A percentile compares a stretch with the other conserved stretches of the same genome.
These are phyloP conservation scores for Pochonia chlamydosporia DNA, from an alignment of 2,329 filamentous ascomycete genomes.

Conservation along the genomic window DNA sequence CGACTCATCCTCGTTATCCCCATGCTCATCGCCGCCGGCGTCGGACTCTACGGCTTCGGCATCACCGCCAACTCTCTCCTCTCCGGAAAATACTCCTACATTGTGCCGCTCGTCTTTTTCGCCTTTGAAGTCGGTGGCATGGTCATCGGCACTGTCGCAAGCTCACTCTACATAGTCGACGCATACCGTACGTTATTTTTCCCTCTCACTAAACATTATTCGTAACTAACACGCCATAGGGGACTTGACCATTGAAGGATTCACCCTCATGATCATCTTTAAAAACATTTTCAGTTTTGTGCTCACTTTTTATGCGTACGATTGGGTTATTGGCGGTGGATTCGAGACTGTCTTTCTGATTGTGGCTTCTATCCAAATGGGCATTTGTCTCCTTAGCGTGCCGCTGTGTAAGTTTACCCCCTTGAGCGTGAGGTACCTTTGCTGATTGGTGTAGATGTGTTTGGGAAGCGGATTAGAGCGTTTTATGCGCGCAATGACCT, in stretches of 20 bases:
- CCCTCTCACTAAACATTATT: too few relatives aligned
- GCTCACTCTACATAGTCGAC: constrained; percentile 84
- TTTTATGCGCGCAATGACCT: constrained; percentile 74
- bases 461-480: constrained; percentile 69
- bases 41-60: constrained; percentile 81
- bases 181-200: constrained; percentile 69
- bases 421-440: too few relatives aligned
- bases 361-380: constrained; percentile 72
- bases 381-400: constrained; percentile 67
- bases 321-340: constrained; percentile 70
- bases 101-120: constrained; percentile 76
- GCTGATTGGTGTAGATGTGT: constrained; percentile 53
- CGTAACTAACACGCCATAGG: constrained; percentile 35
- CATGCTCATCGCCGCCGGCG: constrained; percentile 70
- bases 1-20: constrained; percentile 77
- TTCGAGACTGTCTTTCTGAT: constrained; percentile 59
- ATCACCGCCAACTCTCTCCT: constrained; percentile 60
- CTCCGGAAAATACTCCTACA: constrained; percentile 56
- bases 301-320: constrained; percentile 76
- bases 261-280: constrained; percentile 86
- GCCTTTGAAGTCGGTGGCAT: constrained; percentile 80
- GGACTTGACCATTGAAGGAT: constrained; percentile 78
- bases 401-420: constrained; percentile 63
- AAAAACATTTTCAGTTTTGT: constrained; percentile 92
- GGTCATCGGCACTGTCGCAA: constrained; percentile 85